These are phyloP conservation scores for Hypoxylon sp. DNA, from an alignment of 2,329 filamentous ascomycete genomes.

Conservation along the genomic window DNA sequence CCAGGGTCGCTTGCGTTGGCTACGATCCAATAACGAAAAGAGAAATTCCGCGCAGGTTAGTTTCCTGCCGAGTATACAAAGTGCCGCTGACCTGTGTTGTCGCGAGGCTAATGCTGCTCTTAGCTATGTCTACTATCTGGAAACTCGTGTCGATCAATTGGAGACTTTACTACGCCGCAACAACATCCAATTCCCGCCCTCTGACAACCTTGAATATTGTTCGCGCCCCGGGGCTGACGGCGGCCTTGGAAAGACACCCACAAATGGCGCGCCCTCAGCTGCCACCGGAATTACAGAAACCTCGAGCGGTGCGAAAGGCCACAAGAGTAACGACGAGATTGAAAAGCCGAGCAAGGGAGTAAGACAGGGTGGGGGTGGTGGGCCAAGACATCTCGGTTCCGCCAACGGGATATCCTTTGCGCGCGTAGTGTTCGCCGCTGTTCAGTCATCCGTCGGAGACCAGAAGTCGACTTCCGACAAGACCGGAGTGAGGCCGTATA, in stretches of 20 bases:
- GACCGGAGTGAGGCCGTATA: conserved; percentile 72
- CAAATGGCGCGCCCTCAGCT: conserved; percentile 54
- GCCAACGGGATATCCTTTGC: conserved; percentile 95
- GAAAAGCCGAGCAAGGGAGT: conserved; percentile 64
- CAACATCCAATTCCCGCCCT: conserved; percentile 79
- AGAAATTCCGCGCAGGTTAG: conserved; percentile 92
- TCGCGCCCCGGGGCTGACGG: conserved; percentile 64
- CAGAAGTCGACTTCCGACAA: conserved; percentile 78
- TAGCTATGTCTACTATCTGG: conserved; percentile 95
- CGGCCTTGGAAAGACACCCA: conserved; percentile 54
- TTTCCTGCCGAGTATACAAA: conserved; percentile 51
- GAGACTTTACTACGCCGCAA: conserved; percentile 81
- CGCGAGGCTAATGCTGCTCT: conserved; percentile 42
- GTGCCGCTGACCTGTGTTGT: conserved; percentile 7
- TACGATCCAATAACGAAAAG: conserved; percentile 97
- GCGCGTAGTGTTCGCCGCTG: conserved; percentile 91
- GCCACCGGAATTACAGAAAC: conserved; percentile 55
- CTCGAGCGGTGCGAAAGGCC: conserved; percentile 53
- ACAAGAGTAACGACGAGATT: conserved; percentile 62
- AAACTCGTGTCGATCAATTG: conserved; percentile 86
- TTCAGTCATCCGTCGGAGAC: conserved; percentile 78
- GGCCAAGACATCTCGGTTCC: conserved; percentile 85
- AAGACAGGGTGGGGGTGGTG: conserved; percentile 69
- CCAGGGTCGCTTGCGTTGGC: conserved; percentile 90
- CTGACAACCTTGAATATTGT: conserved; percentile 77